Percentiles rank a stretch among this genome's conserved stretches.
These are phyloP conservation scores for Cyanidioschyzon merolae DNA, from an alignment of 23 red algal genomes.

Conservation along the genomic window DNA sequence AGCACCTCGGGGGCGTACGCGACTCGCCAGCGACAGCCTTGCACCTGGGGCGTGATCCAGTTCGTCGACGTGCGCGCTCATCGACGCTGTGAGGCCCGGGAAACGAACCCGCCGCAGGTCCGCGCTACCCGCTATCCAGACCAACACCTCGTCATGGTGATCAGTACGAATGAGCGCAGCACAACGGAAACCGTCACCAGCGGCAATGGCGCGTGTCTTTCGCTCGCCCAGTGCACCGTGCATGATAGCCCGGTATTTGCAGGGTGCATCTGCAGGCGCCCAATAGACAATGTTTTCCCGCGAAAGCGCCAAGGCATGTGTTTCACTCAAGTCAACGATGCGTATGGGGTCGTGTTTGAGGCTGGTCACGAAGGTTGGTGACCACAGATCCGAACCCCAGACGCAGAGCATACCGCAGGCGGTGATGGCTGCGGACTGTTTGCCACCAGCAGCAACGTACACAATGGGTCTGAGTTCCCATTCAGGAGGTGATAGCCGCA, in stretches of 20 bases:
- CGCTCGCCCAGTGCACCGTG: neutral
- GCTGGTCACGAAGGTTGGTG: neutral
- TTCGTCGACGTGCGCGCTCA: neutral
- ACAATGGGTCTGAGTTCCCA: neutral
- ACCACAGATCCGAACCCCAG: constrained; percentile 4
- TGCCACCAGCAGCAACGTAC: neutral
- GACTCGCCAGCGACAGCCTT: neutral
- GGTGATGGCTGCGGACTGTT: constrained; percentile 4
- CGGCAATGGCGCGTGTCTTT: neutral
- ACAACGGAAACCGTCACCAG: neutral
- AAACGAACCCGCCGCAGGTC: neutral
- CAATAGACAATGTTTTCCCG: neutral
- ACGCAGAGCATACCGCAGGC: neutral
- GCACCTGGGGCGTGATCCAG: neutral
- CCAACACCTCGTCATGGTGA: neutral
- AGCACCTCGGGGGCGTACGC: neutral
- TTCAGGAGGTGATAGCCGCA: neutral
- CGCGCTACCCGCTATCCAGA: neutral
- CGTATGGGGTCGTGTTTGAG: neutral
- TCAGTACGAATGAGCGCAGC: neutral
- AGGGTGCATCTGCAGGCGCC: neutral
- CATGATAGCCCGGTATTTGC: neutral
- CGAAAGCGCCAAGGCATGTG: neutral
- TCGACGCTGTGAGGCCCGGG: neutral
- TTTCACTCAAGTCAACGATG: neutral